Evolutionary conservation across 108 stramenopile genomes (phyloP).

Genomic region (Conticribra weissflogii): DNA sequence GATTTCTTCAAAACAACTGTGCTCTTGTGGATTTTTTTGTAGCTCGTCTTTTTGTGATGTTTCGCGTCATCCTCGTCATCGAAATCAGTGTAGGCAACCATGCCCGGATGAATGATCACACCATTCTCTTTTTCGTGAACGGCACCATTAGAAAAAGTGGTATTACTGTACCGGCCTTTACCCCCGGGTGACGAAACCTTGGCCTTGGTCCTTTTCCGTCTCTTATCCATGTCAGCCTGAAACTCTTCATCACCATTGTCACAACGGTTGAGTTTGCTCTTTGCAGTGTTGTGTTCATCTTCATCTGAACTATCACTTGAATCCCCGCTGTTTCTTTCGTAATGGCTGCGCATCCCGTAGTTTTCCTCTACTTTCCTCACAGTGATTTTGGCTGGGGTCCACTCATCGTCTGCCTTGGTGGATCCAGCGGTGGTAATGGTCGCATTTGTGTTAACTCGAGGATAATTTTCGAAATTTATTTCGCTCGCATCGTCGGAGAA

Average conservation of each 20-base stretch:
- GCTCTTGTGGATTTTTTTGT: neutral
- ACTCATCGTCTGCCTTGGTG: slow-evolving; percentile 6
- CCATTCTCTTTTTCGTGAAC: neutral
- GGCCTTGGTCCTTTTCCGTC: neutral
- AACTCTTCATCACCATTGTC: slow-evolving; percentile 3
- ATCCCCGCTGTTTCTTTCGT: neutral
- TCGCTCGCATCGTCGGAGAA: neutral
- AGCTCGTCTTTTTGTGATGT: neutral
- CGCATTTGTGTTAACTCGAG: neutral
- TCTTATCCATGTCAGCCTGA: neutral
- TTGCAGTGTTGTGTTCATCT: no score
- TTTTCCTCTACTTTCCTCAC: slow-evolving; percentile 16
- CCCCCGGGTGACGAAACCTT: neutral
- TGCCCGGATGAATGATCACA: slow-evolving; percentile 5
- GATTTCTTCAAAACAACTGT: slow-evolving; percentile 9
- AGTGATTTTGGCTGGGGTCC: neutral
- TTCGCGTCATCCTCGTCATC: slow-evolving; percentile 12
- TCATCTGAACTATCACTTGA: neutral
- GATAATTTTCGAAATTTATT: neutral
- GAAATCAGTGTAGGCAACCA: slow-evolving; percentile 25
- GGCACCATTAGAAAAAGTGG: neutral
- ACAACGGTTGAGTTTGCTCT: no score
- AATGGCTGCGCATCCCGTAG: slow-evolving; percentile 8
- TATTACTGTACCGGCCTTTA: neutral
- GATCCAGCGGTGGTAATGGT: slow-evolving; percentile 17